These are phyloP conservation scores for Melampsora larici-populina DNA, from an alignment of 1,284 basidiomycete species.

Conservation along the genomic window DNA sequence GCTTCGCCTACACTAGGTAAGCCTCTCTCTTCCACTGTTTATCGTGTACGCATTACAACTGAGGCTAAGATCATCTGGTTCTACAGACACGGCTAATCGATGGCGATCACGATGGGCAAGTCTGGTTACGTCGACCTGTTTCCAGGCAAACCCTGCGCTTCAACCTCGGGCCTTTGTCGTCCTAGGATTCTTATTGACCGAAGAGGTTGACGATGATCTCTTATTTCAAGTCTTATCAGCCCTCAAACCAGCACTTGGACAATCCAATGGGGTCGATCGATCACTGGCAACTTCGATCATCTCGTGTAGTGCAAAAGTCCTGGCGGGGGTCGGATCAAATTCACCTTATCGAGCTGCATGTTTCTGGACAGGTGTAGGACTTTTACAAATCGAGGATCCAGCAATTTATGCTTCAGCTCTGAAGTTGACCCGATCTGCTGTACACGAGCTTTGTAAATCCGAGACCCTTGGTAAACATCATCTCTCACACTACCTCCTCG, in stretches of 20 bases:
- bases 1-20: slow-evolving; percentile 68
- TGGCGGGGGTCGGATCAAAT: slow-evolving; percentile 59
- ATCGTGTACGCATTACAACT: neutral
- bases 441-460: slow-evolving; percentile 67
- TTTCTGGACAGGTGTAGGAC: slow-evolving; percentile 71
- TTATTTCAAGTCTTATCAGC: slow-evolving; percentile 74
- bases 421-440: slow-evolving; percentile 67
- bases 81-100: slow-evolving; percentile 73
- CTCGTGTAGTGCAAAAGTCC: slow-evolving; percentile 48
- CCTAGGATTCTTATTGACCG: slow-evolving; percentile 71
- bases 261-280: slow-evolving; percentile 60
- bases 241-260: slow-evolving; percentile 64
- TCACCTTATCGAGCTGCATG: slow-evolving; percentile 81
- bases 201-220: slow-evolving; percentile 75
- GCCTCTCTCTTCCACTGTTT: slow-evolving; percentile 45
- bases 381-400: slow-evolving; percentile 67
- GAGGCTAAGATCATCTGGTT: neutral
- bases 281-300: slow-evolving; percentile 50
- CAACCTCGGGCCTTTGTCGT: slow-evolving; percentile 85
- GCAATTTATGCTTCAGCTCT: slow-evolving; percentile 75
- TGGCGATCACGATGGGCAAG: slow-evolving; percentile 94
- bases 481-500: slow-evolving; percentile 64
- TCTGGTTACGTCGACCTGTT: slow-evolving; percentile 82
- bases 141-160: slow-evolving; percentile 83
- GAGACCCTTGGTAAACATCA: slow-evolving; percentile 69